Percentiles rank a stretch among this genome's conserved stretches.
phyloP scores from a whole-genome alignment of 2,329 filamentous ascomycete species.

The Kalmusia sp. region DNA sequence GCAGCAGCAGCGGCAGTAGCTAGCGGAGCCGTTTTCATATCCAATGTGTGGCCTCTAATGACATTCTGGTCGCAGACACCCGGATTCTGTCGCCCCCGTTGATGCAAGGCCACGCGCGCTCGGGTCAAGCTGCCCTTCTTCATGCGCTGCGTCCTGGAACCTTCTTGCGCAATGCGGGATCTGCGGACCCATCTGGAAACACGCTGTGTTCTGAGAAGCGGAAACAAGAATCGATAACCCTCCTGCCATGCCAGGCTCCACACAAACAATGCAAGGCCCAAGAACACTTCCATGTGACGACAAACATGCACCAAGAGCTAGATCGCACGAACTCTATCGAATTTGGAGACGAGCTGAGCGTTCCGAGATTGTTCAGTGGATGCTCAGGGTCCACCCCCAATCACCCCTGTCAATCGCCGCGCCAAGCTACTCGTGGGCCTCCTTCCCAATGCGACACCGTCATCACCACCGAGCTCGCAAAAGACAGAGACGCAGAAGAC shows the following conservation, averaged over 20 bases:
- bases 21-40: too few relatives aligned
- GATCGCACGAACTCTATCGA: neutral
- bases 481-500: too few relatives aligned
- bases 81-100: conserved; percentile 8
- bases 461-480: too few relatives aligned
- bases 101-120: conserved; percentile 6
- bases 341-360: neutral
- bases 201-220: neutral
- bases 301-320: neutral
- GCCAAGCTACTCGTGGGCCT: too few relatives aligned
- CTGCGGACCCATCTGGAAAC: conserved; percentile 1
- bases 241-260: neutral
- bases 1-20: too few relatives aligned
- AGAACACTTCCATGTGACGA: too few relatives aligned
- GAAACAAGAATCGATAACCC: neutral
- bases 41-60: neutral
- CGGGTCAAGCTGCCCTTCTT: conserved; percentile 1
- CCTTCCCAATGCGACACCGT: too few relatives aligned
- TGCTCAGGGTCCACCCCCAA: neutral
- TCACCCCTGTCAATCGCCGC: neutral
- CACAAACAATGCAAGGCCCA: neutral
- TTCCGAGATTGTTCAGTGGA: conserved; percentile 1
- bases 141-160: conserved; percentile 5
- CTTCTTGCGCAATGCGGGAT: neutral
- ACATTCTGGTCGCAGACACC: conserved; percentile 2